These are phyloP conservation scores for Diversispora eburnea DNA, from an alignment of 192 early-diverging fungal species.

Conservation along the genomic window DNA sequence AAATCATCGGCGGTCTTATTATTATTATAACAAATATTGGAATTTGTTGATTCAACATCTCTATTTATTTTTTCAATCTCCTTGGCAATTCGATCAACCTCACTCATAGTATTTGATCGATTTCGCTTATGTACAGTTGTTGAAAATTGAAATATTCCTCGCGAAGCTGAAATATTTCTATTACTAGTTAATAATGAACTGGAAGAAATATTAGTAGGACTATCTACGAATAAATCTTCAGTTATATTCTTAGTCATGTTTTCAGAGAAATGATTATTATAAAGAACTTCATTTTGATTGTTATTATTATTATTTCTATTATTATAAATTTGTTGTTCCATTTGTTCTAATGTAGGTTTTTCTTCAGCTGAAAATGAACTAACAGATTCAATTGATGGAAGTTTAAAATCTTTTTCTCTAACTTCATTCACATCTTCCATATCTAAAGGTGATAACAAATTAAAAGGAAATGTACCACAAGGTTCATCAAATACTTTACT, in stretches of 20 bases:
- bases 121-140: not conserved
- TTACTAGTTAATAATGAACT: too few relatives aligned
- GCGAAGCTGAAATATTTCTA: not conserved
- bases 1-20: not conserved
- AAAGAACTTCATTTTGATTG: too few relatives aligned
- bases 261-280: too few relatives aligned
- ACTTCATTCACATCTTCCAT: not conserved
- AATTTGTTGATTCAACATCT: not conserved
- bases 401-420: conserved; percentile 12
- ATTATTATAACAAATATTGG: not conserved
- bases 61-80: conserved; percentile 7
- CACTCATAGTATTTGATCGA: not conserved
- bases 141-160: not conserved
- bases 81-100: conserved; percentile 14
- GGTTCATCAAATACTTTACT: conserved; percentile 5
- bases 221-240: too few relatives aligned
- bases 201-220: too few relatives aligned
- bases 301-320: too few relatives aligned
- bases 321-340: too few relatives aligned
- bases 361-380: not conserved
- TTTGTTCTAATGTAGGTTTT: too few relatives aligned
- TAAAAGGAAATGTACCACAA: not conserved
- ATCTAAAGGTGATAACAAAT: not conserved
- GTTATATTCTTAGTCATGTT: too few relatives aligned
- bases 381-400: conserved; percentile 8